Base-by-base conservation (phyloP, 2,329 filamentous ascomycete genomes). In the Pseudonectria foliicola region DNA sequence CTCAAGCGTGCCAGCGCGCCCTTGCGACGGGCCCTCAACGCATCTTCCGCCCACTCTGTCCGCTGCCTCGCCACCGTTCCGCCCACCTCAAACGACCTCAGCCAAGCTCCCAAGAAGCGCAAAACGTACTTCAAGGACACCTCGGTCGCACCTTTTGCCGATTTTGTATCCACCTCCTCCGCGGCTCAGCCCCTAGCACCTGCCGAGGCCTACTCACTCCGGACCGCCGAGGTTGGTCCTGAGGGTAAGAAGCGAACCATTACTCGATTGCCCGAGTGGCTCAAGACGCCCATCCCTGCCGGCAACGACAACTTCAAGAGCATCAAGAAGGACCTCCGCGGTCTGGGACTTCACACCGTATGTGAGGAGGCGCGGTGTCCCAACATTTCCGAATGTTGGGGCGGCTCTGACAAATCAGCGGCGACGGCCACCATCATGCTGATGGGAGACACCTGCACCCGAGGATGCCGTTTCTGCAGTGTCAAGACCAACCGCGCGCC, bases 401-500 rank as follows among this genome's bases (percentile, higher is more conserved):
- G 92, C 42, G 92, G 92, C 24, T 79, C 73, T 56, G 78, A 83
- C 60, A 95, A 95, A 68, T 82, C 79, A 46, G 82, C 87, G 16
- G 92, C 92, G 4, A 98, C 92, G 23, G 92, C 92, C 3, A 98
- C 92, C 10, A 96, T 98, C 62, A 98, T 98, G 92, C 69, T 98
- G 31, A 96, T 96, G 89, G 92, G 92, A 45, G 92, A 98, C 61
- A 96, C 90, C 7, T 98, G 92, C 64, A 98, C 92, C 13, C 77
- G 92, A 40, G 92, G 90, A 13, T 98, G 92, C 64, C 79, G 92
- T 34, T 98, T 98, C 70, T 98, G 92, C 73, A 87, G 82, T 46
- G 92, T 98, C 34, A 96, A 96, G 73, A 98, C 92, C 3, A 81
- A 69, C 39, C 80, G 84, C 28, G 66, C 70, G 1, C 80, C 87